Evolutionary conservation across 225 moss, liverwort and hornwort genomes (phyloP), one percentile per base, ranked within the genome.

Genomic region (Pseudoscleropodium purum): DNA sequence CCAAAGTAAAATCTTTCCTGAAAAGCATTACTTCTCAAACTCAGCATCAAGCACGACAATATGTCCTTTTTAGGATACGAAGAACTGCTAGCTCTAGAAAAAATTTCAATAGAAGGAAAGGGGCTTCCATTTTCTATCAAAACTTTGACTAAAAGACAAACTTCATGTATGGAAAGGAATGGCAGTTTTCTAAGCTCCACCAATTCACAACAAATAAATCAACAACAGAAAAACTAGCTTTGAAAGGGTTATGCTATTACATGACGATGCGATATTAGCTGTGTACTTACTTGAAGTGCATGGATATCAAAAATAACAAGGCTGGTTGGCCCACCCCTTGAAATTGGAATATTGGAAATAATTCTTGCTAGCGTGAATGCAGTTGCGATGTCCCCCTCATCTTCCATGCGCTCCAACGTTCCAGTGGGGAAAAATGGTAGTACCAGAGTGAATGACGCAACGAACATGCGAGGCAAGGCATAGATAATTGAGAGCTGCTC

Each of bases 1-100:
- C 99, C 99, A 72, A 99, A 99, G 86, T 99, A 99, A 82, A 99
- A 99, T 45, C 99, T 90, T 92, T 99, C 99, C 97, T 99, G 95
- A 85, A 86, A 91, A 63, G 41, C 57, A 91, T 78, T 41, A 56
- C 47, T 60, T 87, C 84, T 52, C 73, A 87, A 67, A 91, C 62
- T 84, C 60, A 87, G 82, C 62, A 91, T 89, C 88, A 82, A 87
- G 86, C 45, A 90, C 59, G 82, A 76, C 51, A 36, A 84, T 36
- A 77, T 56, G 75, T 74, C 52, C 75, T 82, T 82, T 79, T 8
- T 52, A 57, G 30, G 49, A 80, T 59, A 83, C 39, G 43, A 67
- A 69, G 65, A 86, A 72, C 70, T 41, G 29, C 16, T 30, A 37
- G 37, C 67, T 43, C 43, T n/a, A 63, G 26, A 90, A 27, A 21